Base-by-base conservation (phyloP, 768 basidiomycete genomes). In the Panaeolus cyanescens region DNA sequence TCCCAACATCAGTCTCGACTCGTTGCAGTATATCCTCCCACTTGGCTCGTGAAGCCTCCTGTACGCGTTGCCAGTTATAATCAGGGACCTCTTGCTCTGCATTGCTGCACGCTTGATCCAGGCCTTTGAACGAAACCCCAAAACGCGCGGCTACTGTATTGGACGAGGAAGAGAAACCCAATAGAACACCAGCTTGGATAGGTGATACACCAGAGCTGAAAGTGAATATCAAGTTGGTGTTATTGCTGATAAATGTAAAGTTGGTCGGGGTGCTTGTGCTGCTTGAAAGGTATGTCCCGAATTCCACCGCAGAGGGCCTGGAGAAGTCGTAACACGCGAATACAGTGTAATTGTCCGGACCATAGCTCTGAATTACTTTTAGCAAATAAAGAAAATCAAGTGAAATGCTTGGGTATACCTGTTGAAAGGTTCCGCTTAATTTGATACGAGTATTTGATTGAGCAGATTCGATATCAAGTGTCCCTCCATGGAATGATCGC, bases 101-200 rank as follows among this genome's bases (percentile, higher is more conserved):
- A 64, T 87, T 87, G 15, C 73, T 65, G 65, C 86, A 88, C 1
- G 85, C 87, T 65, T 85, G 83, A 12, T 77, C 78, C 7, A 78
- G 60, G 39, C 79, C 82, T 17, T 77, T 75, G 73, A 86, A 84
- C 2, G 86, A 87, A 12, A 87, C 75, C 19, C 86, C 86, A 39
- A 87, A 86, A 6, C 85, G 80, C 32, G 85, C 80, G 40, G 74
- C 78, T 34, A 87, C 72, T 3, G 45, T 28, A 5, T 50, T 50
- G 5, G 68, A 67, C 15, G 67, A 67, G 3, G 74, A 63, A 28
- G 73, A 71, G 70, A 83, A 80, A 1, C 72, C 71, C 9, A 83
- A 65, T n/a, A 83, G 68, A 8, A 75, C 80, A 5, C 81, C 82
- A 9, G 81, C 80, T 69, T 83, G 79, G 22, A 75, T 73, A 1